These are phyloP conservation scores for Penicillium maclennaniae DNA, from an alignment of 495 filamentous ascomycete species.

Conservation along the genomic window DNA sequence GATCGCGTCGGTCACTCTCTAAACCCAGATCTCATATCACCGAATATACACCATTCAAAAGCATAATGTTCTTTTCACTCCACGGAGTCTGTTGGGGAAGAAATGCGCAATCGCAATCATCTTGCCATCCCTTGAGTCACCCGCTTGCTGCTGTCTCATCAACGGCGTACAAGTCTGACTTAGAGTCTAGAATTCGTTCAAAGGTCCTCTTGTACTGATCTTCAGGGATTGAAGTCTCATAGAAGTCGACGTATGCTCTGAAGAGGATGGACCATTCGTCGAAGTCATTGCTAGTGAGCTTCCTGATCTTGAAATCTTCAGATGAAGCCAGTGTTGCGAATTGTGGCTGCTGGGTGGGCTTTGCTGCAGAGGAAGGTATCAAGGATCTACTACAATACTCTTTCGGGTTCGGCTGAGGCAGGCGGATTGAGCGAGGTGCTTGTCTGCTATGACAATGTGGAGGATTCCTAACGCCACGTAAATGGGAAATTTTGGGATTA, in stretches of 20 bases:
- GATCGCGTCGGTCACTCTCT: not conserved
- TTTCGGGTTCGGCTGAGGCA: not conserved
- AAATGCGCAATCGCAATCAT: conserved; percentile 13
- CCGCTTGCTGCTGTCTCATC: conserved; percentile 5
- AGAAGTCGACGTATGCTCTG: conserved; percentile 9
- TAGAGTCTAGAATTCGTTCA: conserved; percentile 4
- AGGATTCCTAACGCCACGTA: too few species aligned
- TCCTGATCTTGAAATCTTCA: conserved; percentile 5
- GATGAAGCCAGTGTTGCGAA: conserved; percentile 3
- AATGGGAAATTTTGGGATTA: not conserved
- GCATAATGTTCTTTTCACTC: conserved; percentile 12
- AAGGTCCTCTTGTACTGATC: conserved; percentile 9
- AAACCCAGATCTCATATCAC: too few species aligned
- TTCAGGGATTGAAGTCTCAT: conserved; percentile 7
- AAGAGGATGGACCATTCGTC: conserved; percentile 9
- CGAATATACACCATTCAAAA: not conserved
- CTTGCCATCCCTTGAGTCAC: conserved; percentile 1
- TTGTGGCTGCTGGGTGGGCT: not conserved
- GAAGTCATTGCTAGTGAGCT: conserved; percentile 7
- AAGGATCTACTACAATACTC: not conserved
- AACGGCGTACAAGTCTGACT: conserved; percentile 6
- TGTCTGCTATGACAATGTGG: too few species aligned
- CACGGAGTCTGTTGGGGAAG: conserved; percentile 11
- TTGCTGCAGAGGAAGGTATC: not conserved
- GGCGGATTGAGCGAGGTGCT: too few species aligned